Percentiles rank a stretch among this genome's conserved stretches.
phyloP scores from a whole-genome alignment of 2,329 filamentous ascomycete species.

The Scytalidium lignicola region DNA sequence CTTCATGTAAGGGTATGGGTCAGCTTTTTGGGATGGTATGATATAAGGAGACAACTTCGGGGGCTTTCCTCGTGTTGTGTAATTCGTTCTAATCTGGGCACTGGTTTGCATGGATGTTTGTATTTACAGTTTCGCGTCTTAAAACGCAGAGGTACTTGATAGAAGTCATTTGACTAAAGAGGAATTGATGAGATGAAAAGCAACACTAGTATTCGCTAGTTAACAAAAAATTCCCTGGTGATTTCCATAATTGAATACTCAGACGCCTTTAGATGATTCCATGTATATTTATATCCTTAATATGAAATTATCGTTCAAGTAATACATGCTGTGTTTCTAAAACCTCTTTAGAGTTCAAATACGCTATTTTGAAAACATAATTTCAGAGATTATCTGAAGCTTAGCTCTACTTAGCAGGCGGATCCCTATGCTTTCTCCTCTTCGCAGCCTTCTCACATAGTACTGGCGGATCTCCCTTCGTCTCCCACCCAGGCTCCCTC shows the following conservation, averaged over 20 bases:
- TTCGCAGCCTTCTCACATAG: constrained; percentile 65
- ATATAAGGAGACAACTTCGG: background rate
- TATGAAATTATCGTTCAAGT: no score
- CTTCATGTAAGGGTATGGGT: background rate
- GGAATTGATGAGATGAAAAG: background rate
- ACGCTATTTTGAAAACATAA: no score
- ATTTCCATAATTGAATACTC: no score
- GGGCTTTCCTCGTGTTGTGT: background rate
- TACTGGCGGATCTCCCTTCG: constrained; percentile 40
- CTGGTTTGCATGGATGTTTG: background rate
- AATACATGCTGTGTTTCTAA: no score
- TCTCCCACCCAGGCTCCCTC: constrained; percentile 55
- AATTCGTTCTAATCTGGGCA: background rate
- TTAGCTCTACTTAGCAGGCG: background rate
- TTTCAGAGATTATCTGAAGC: no score
- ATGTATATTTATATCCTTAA: no score
- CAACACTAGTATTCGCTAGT: no score
- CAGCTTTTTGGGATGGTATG: background rate
- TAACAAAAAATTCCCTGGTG: no score
- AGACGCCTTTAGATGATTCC: no score
- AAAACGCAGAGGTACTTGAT: background rate
- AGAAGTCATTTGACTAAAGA: background rate
- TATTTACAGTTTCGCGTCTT: background rate
- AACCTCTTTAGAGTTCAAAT: no score
- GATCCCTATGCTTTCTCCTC: constrained; percentile 54